Evolutionary conservation across 805 yeast species (phyloP), one percentile per base, ranked within the genome.

Genomic region (Clavispora vitiphila): DNA sequence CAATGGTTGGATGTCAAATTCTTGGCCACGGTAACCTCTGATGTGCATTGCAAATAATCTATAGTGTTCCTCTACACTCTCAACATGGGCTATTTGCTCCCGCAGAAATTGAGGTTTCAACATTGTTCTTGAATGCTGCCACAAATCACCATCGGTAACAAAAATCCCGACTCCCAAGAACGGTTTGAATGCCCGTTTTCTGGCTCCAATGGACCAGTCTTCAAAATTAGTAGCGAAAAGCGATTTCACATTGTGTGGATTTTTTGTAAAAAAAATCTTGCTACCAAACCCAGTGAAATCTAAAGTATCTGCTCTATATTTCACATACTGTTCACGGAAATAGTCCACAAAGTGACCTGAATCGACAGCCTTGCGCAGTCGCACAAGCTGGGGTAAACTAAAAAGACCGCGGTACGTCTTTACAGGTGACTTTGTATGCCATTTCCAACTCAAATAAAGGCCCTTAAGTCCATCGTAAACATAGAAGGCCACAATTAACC

Each of bases 31-130:
- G 29, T 15, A 15, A 3, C 15, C 22, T 8, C 21, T 34, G 1
- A 47, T 30, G 15, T 38, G 46, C 16, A 29, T 16, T 9, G 26
- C 32, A 15, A 44, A 23, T 4, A 23, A 23, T 21, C 26, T 23
- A 14, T 42, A 23, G 21, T 47, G 51, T 2, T 44, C 46, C 35
- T 47, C 51, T 10, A 47, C 32, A 37, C 38, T 39, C 9, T 34
- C 38, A 8, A 47, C 51, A 21, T 47, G 51, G 12, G 41, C 37
- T 8, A 47, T 35, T 18, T 44, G 48, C 22, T 47, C 51, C 6
- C 51, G 24, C 26, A 43, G 34, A 24, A 47, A 47, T 27, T 47
- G 51, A 3, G 51, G 51, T 34, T 38, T 41, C 25, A 47, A 37
- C 38, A 47, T 29, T 10, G 19, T 23, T 14, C 51, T 18, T 15